These are phyloP conservation scores for Esteya vermicola DNA, from an alignment of 2,329 filamentous ascomycete species.

Conservation along the genomic window DNA sequence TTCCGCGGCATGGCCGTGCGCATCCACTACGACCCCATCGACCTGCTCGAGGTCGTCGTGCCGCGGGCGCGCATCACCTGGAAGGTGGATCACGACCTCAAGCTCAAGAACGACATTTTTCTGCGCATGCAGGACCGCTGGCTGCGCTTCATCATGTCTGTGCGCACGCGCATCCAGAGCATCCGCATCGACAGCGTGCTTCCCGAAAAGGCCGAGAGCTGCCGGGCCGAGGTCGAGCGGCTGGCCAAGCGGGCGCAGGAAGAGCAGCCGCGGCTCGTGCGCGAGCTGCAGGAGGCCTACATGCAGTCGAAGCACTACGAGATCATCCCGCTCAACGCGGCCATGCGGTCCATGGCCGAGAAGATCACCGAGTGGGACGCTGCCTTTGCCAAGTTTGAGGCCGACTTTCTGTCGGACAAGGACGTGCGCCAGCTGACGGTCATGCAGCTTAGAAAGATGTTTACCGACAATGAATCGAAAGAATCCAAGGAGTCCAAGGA, in stretches of 20 bases:
- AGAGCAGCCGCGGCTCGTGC: slow-evolving; percentile 60
- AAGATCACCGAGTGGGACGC: slow-evolving; percentile 90
- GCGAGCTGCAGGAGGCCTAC: slow-evolving; percentile 77
- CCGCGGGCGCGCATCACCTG: slow-evolving; percentile 83
- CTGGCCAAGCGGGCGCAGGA: slow-evolving; percentile 69
- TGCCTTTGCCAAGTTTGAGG: slow-evolving; percentile 79
- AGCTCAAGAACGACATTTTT: slow-evolving; percentile 85
- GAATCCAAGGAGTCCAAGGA: slow-evolving; percentile 60
- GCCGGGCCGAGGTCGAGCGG: slow-evolving; percentile 65
- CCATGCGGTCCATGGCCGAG: slow-evolving; percentile 81
- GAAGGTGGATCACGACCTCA: slow-evolving; percentile 92
- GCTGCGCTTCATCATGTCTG: slow-evolving; percentile 74
- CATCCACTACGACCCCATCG: slow-evolving; percentile 85
- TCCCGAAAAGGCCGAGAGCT: slow-evolving; percentile 72
- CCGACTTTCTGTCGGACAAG: slow-evolving; percentile 89
- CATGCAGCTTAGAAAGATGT: slow-evolving; percentile 86
- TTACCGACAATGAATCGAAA: slow-evolving; percentile 76
- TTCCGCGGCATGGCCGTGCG: slow-evolving; percentile 73
- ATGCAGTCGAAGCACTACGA: slow-evolving; percentile 94
- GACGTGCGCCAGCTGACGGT: slow-evolving; percentile 88
- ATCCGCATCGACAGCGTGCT: slow-evolving; percentile 87
- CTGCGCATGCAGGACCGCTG: slow-evolving; percentile 67
- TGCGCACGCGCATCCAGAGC: slow-evolving; percentile 67
- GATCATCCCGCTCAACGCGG: slow-evolving; percentile 81
- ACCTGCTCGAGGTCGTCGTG: slow-evolving; percentile 87